phyloP scores from a whole-genome alignment of 768 basidiomycete genomes.

The Basidioascus undulatus region DNA sequence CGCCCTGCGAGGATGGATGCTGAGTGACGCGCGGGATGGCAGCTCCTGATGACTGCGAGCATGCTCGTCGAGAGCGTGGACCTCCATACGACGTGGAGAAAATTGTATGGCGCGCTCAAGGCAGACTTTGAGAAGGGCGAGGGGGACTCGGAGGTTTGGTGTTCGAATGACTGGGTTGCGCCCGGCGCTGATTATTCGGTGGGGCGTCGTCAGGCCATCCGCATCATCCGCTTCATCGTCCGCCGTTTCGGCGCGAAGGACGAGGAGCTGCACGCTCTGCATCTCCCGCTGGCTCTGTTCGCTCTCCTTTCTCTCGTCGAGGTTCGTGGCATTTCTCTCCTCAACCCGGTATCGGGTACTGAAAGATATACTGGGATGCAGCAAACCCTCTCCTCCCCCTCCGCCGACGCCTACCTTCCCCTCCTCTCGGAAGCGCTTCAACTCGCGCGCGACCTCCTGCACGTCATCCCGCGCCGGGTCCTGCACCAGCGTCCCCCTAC shows the following conservation, averaged over 20 bases:
- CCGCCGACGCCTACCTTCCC: too few species aligned
- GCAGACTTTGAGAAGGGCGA: conserved; percentile 5
- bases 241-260: conserved; percentile 51
- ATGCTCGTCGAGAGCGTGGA: conserved; percentile 84
- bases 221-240: conserved; percentile 47
- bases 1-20: conserved; percentile 28
- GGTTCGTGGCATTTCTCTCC: conserved; percentile 23
- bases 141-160: conserved; percentile 1
- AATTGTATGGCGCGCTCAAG: conserved; percentile 26
- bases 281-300: conserved; percentile 54
- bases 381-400: too few species aligned
- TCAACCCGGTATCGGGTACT: too few species aligned
- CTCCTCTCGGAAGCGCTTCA: too few species aligned
- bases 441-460: too few species aligned
- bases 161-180: too few species aligned
- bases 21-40: neutral
- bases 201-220: conserved; percentile 43
- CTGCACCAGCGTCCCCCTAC: too few species aligned
- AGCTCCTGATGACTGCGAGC: conserved; percentile 60
- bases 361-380: too few species aligned
- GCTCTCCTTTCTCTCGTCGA: conserved; percentile 38
- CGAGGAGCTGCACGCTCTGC: conserved; percentile 57
- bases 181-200: too few species aligned
- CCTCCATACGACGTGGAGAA: conserved; percentile 65
- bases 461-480: too few species aligned